Percentiles rank a stretch among this genome's conserved stretches.
Evolutionary conservation across 176 grass and related monocot genomes (phyloP).

Genomic region (Triticum turgidum): DNA sequence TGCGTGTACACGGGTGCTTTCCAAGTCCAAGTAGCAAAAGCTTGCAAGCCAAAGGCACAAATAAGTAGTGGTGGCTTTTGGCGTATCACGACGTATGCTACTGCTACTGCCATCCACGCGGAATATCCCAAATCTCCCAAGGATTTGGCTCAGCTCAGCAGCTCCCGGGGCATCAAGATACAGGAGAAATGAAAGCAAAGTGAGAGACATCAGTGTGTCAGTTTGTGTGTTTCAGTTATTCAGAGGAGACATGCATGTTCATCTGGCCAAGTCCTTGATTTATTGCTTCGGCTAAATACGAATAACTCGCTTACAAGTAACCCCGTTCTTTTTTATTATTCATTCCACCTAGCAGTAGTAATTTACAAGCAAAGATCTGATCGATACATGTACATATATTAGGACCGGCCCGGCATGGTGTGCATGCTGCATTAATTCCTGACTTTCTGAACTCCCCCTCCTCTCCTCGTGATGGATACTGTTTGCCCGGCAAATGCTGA

Average conservation of each 20-base stretch:
- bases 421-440: conserved; percentile 28
- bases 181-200: conserved; percentile 1
- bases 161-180: conserved; percentile 19
- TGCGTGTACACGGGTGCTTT: conserved; percentile 9
- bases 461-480: conserved; percentile 23
- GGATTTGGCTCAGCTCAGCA: conserved; percentile 9
- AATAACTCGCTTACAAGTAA: conserved; percentile 27
- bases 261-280: conserved; percentile 18
- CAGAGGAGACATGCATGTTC: not conserved
- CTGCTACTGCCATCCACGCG: not conserved
- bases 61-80: conserved; percentile 9
- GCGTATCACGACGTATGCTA: not conserved
- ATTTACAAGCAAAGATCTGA: conserved; percentile 54
- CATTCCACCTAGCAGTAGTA: conserved; percentile 13
- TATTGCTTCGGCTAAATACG: not conserved
- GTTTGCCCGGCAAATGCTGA: conserved; percentile 20
- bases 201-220: not conserved
- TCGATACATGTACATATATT: conserved; percentile 27
- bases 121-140: conserved; percentile 27
- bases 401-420: conserved; percentile 26
- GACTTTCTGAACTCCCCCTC: not conserved
- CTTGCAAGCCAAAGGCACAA: conserved; percentile 25
- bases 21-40: conserved; percentile 27
- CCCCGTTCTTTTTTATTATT: conserved; percentile 30
- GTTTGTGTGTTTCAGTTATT: not conserved